Percentiles rank a stretch among this genome's conserved stretches.
Conservation (phyloP, 305 asterid species). For the Ajuga reptans region DNA sequence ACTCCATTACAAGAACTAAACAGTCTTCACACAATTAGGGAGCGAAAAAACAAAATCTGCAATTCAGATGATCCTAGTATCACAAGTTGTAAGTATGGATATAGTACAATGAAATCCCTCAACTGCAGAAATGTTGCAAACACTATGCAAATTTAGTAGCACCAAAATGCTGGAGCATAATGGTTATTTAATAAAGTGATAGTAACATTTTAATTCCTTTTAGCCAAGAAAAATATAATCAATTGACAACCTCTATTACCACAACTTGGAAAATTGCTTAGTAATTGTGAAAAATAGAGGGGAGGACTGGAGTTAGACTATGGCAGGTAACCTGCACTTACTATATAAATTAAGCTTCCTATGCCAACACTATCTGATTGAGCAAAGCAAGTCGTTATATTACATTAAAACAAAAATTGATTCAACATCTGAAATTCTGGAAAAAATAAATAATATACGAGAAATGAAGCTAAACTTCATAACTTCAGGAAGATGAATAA, state of each 20-base stretch:
- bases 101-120: too few species aligned
- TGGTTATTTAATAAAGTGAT: background rate
- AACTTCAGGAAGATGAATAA: constrained; percentile 21
- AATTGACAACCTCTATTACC: background rate
- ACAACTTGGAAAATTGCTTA: background rate
- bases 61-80: background rate
- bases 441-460: background rate
- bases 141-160: background rate
- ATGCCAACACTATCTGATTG: constrained; percentile 2
- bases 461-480: constrained; percentile 4
- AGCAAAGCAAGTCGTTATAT: background rate
- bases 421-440: background rate
- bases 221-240: background rate
- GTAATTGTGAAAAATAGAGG: background rate
- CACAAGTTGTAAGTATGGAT: background rate
- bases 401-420: background rate
- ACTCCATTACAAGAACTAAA: background rate
- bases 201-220: background rate
- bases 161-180: background rate
- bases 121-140: background rate
- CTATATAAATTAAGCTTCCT: background rate
- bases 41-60: background rate
- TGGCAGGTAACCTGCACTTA: background rate
- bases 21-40: background rate
- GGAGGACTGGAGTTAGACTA: background rate